Evolutionary conservation across 352 stramenopile species (phyloP), one percentile per base, ranked within the genome.

Genomic region (Pythium graminicola): DNA sequence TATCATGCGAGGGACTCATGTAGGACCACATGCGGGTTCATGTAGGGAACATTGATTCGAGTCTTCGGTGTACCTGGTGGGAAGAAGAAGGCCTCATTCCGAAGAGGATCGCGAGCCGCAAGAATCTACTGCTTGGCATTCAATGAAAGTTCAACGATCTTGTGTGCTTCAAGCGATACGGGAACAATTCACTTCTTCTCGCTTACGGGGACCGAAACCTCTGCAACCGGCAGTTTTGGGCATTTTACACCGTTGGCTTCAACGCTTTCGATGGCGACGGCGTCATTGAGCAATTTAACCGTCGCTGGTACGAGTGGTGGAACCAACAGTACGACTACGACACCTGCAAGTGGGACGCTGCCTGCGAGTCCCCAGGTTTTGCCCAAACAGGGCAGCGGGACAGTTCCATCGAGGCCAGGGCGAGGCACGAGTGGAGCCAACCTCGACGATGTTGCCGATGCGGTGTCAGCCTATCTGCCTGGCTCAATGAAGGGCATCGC

Each of bases 171-270:
- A 23, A 97, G 85, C 60, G 94, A 99, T 67, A 98, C 97, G 46
- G 96, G 96, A 23, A 99, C 95, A 11, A 81, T 97, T 28, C 96
- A 99, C 56, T 91, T 99, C 50, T 99, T 98, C 65, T 89, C 83
- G 29, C 64, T 94, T 7, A 91, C 76, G 0, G 83, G 79, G 33
- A 60, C 67, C 0, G 78, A 87, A 51, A 91, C 69, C 32, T 82
- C 79, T 4, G 73, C 79, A 2, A 90, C 79, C 6, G 82, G 82
- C 11, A 90, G 78, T 54, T 93, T 93, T 62, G 72, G 73, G 0
- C 73, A 88, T 29, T 89, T 93, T 29, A 77, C 79, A 3, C 79
- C 80, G 10, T 77, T 93, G 35, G 69, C 80, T 7, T 82, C 76
- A 8, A 86, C 78, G n/a, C 46, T 90, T 6, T 80, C 78, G n/a